Percentiles rank a stretch among this genome's conserved stretches.
Evolutionary conservation across 768 basidiomycete species (phyloP).

Genomic region (Asterophora lycoperdoides): DNA sequence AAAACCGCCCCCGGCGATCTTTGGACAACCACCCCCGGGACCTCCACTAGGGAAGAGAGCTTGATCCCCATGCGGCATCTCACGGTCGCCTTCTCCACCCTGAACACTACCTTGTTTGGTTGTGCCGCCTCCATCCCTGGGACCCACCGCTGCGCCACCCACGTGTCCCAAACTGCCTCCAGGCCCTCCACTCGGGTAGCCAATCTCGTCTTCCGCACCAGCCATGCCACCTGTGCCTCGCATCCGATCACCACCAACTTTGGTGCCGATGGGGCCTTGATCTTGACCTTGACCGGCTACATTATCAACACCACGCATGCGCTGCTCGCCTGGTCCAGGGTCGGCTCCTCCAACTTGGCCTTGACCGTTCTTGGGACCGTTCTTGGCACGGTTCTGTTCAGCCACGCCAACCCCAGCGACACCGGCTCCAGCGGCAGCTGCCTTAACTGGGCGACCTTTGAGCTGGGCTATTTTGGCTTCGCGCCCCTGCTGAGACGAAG

Average conservation of each 20-base stretch:
- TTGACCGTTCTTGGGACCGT: background rate
- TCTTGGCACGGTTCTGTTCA: no score
- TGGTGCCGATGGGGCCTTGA: no score
- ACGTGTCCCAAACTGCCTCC: no score
- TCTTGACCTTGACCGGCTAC: no score
- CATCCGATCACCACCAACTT: no score
- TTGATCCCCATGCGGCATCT: background rate
- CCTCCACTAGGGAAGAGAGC: background rate
- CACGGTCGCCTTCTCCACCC: background rate
- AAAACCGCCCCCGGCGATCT: no score
- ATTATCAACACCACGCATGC: background rate
- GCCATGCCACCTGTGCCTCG: no score
- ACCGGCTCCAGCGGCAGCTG: background rate
- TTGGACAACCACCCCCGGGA: background rate
- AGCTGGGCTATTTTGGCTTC: conserved; percentile 8
- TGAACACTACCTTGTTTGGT: background rate
- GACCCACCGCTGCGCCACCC: no score
- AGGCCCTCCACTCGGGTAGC: no score
- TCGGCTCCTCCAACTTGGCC: no score
- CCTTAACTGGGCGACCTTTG: background rate
- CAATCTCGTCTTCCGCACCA: background rate
- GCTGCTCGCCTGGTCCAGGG: background rate
- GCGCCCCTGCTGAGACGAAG: conserved; percentile 5
- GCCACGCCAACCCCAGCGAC: background rate
- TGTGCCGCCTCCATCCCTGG: background rate